A percentile compares a stretch with the other conserved stretches of the same genome.
These are phyloP conservation scores for Lanmaoa pseudosensibilis DNA, from an alignment of 768 basidiomycete genomes.

Conservation along the genomic window DNA sequence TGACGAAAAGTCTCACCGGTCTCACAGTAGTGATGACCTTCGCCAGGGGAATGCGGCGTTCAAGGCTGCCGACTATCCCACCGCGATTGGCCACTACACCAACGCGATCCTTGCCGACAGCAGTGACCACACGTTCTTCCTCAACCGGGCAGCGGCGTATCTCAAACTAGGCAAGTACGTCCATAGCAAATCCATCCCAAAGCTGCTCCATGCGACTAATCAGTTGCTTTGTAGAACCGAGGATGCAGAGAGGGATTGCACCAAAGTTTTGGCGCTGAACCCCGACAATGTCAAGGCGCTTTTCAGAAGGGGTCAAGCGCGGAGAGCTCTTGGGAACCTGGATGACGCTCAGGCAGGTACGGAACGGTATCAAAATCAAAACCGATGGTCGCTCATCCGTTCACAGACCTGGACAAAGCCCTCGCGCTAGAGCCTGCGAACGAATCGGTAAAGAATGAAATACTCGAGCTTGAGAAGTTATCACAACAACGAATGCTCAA, in stretches of 20 bases:
- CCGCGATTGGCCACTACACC: conserved; percentile 85
- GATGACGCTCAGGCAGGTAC: conserved; percentile 61
- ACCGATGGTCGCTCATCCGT: conserved; percentile 1
- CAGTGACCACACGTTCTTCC: conserved; percentile 71
- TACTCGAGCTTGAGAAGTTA: conserved; percentile 49
- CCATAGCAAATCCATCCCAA: not conserved
- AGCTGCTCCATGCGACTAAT: conserved; percentile 1
- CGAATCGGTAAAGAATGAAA: conserved; percentile 59
- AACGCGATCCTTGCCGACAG: conserved; percentile 72
- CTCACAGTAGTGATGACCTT: not conserved
- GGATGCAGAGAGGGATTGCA: conserved; percentile 83
- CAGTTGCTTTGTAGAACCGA: conserved; percentile 48
- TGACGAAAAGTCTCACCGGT: not conserved
- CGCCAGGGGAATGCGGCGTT: conserved; percentile 84
- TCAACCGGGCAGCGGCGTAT: conserved; percentile 91
- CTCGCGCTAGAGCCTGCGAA: conserved; percentile 66
- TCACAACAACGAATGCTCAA: conserved; percentile 34
- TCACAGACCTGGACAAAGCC: conserved; percentile 60
- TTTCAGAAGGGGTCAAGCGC: conserved; percentile 77
- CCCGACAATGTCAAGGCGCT: conserved; percentile 72
- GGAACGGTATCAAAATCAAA: not conserved
- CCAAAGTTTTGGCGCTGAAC: conserved; percentile 55
- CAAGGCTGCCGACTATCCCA: conserved; percentile 74
- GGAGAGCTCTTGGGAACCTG: conserved; percentile 52
- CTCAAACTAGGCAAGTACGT: conserved; percentile 94